Evolutionary conservation across 345 rosid genomes (phyloP).

Genomic region (Mallotus nudiflorus): DNA sequence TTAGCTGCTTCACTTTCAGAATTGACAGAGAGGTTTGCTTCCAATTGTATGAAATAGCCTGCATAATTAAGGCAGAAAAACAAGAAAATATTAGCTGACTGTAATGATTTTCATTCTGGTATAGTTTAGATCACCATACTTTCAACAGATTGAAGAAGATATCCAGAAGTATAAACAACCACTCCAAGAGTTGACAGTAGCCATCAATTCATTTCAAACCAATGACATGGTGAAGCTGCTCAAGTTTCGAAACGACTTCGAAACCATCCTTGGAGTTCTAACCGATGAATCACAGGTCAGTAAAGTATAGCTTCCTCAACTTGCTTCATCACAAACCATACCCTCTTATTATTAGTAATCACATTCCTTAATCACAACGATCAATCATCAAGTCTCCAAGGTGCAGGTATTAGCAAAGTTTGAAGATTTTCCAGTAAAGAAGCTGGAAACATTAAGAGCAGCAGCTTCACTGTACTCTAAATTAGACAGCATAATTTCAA

Average conservation of each 20-base stretch:
- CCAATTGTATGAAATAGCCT: not conserved
- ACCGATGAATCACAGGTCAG: conserved; percentile 23
- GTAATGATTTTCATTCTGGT: not conserved
- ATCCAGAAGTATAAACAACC: conserved; percentile 4
- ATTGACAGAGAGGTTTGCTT: conserved; percentile 19
- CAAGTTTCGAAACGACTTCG: conserved; percentile 11
- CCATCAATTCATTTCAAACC: conserved; percentile 18
- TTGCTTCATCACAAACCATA: not conserved
- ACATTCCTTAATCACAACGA: not conserved
- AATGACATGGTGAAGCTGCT: conserved; percentile 21
- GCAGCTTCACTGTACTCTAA: conserved; percentile 27
- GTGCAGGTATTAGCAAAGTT: conserved; percentile 24
- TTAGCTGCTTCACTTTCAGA: conserved; percentile 19
- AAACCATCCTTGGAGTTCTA: conserved; percentile 11
- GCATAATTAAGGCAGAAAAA: not conserved
- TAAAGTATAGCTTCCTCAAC: not conserved
- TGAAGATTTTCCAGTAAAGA: conserved; percentile 28
- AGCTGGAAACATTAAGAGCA: conserved; percentile 23
- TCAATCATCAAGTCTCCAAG: not conserved
- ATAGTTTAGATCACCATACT: conserved; percentile 16
- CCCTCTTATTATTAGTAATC: not conserved
- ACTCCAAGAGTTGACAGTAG: conserved; percentile 7
- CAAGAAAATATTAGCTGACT: not conserved
- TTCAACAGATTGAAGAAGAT: conserved; percentile 21
- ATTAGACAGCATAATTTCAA: conserved; percentile 5